Conservation (phyloP, 306 rosid species). For the Cyclanthera cordifolia region DNA sequence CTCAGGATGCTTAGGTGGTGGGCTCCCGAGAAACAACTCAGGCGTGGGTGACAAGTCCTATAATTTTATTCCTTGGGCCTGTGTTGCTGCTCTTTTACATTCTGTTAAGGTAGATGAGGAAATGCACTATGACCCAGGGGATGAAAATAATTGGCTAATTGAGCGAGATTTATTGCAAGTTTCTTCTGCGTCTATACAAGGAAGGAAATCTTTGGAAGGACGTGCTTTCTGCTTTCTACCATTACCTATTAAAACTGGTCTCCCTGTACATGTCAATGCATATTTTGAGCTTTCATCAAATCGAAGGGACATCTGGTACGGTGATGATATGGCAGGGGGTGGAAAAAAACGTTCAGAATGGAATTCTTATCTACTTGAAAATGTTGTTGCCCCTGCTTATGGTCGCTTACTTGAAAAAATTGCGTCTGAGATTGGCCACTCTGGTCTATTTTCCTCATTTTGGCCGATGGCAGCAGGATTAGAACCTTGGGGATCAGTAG, state of each 20-base stretch:
- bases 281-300: constrained; percentile 94
- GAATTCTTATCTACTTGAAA: constrained; percentile 87
- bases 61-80: constrained; percentile 91
- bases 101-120: constrained; percentile 43
- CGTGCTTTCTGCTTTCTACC: constrained; percentile 96
- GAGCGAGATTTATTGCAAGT: constrained; percentile 37
- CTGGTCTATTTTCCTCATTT: constrained; percentile 73
- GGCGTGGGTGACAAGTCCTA: constrained; percentile 30
- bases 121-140: constrained; percentile 23
- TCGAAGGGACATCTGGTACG: constrained; percentile 98
- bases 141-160: constrained; percentile 21
- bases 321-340: constrained; percentile 92
- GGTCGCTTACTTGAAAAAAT: constrained; percentile 78
- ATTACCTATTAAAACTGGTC: constrained; percentile 74
- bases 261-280: constrained; percentile 89
- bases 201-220: constrained; percentile 52
- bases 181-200: constrained; percentile 36
- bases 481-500: constrained; percentile 87
- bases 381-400: constrained; percentile 92
- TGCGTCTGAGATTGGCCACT: constrained; percentile 75
- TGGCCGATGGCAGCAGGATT: constrained; percentile 66
- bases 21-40: constrained; percentile 38
- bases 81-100: constrained; percentile 75
- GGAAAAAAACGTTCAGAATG: constrained; percentile 97
- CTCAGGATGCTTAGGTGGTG: constrained; percentile 75